phyloP scores from a whole-genome alignment of 768 basidiomycete genomes.

The Termitomyces sp. region DNA sequence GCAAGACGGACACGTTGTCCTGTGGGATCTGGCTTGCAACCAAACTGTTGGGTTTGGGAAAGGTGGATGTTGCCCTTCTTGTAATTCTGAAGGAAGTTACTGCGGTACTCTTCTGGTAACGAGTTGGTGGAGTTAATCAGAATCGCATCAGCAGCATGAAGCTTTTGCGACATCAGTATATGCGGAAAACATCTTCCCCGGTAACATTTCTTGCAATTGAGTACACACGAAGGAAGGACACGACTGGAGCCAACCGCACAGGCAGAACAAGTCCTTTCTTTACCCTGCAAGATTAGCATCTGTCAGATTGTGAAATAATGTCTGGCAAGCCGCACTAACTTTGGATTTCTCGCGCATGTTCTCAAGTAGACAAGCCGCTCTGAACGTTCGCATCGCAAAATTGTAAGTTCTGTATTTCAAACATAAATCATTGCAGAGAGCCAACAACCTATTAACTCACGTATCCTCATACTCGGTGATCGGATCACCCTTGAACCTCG shows the following conservation, averaged over 20 bases:
- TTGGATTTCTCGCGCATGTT: slow-evolving; percentile 12
- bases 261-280: slow-evolving; percentile 10
- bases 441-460: background rate
- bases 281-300: background rate
- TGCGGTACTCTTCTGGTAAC: slow-evolving; percentile 23
- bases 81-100: slow-evolving; percentile 14
- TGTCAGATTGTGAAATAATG: background rate
- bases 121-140: slow-evolving; percentile 19
- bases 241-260: slow-evolving; percentile 12
- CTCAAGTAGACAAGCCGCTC: slow-evolving; percentile 24
- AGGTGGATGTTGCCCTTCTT: slow-evolving; percentile 8
- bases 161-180: slow-evolving; percentile 19
- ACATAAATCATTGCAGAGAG: background rate
- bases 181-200: slow-evolving; percentile 31
- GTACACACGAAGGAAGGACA: slow-evolving; percentile 13
- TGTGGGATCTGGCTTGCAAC: slow-evolving; percentile 25
- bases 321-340: background rate
- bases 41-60: slow-evolving; percentile 21
- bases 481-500: background rate
- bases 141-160: slow-evolving; percentile 36
- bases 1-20: slow-evolving; percentile 41
- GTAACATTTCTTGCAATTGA: slow-evolving; percentile 38
- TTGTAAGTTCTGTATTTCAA: background rate
- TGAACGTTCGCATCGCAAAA: slow-evolving; percentile 15
- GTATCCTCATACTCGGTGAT: background rate